Base-by-base conservation (phyloP, 2,329 filamentous ascomycete species). In the Alternaria longipes region DNA sequence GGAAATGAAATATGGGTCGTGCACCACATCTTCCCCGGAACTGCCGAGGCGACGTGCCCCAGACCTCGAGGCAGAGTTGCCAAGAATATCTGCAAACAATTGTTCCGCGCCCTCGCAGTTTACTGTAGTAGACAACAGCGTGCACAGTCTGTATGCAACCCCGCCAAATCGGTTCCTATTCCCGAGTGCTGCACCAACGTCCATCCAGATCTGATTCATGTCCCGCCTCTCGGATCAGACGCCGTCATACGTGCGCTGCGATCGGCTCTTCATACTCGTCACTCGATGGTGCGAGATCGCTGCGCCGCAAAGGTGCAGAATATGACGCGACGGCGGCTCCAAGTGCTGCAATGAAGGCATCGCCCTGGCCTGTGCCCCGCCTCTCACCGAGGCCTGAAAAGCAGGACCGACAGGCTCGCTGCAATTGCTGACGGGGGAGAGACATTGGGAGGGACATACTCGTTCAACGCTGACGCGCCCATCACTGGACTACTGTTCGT, bases 251-350 rank as follows among this genome's bases (percentile, higher is more conserved):
- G 24, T 11, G 24, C 20, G 44, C 44, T 28, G 24, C 16, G n/a
- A 46, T 34, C 9, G 9, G 30, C 30, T 34, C 30, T 12, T 34
- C 30, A 11, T 34, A 46, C 24, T 51, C 18, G 36, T 51, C 18
- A 51, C 30, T 45, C 20, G 16, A 45, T 54, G 9, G 42, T 44
- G 22, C 18, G 18, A 46, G 12, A 22, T 14, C 16, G 40, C 51
- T 54, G 41, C 20, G 52, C 52, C 28, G 52, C 41, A 46, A 45
- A 46, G 28, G 24, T 11, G 6, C 41, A 54, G 52, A 28, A 45
- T 36, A 54, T 14, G 41, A 46, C 28, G 22, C 24, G 24, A 30
- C n/a, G n/a, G 38, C 38, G 32, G 26, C n/a, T 53, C 8, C 8
- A 28, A 8, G 8, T 28, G 8, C 7, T 8, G 26, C 26, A 28